These are phyloP conservation scores for Besnoitia besnoiti DNA, from an alignment of 169 alveolate genomes.

Conservation along the genomic window DNA sequence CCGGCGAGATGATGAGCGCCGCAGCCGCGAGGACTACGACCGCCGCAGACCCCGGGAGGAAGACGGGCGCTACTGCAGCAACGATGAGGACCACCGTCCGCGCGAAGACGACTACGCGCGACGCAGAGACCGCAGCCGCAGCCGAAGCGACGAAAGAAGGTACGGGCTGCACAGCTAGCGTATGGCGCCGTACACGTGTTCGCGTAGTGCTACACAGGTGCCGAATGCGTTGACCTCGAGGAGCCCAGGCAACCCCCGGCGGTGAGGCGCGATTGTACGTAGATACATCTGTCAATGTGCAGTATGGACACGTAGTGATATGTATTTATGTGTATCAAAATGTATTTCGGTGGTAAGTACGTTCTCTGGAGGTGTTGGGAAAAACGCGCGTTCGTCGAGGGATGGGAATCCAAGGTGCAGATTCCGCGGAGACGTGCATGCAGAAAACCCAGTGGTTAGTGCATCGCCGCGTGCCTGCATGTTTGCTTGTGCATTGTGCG, in stretches of 20 bases:
- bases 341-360: too few relatives aligned
- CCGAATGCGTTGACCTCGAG: too few relatives aligned
- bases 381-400: background rate
- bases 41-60: background rate
- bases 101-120: background rate
- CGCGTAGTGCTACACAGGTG: too few relatives aligned
- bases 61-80: background rate
- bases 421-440: too few relatives aligned
- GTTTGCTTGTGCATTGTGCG: too few relatives aligned
- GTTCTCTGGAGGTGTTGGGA: background rate
- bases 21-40: background rate
- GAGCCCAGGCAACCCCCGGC: too few relatives aligned
- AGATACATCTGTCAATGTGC: background rate
- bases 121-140: background rate
- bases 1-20: background rate
- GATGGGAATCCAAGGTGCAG: background rate
- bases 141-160: constrained; percentile 14
- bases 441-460: too few relatives aligned
- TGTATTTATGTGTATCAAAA: too few relatives aligned
- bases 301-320: background rate
- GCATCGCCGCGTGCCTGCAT: too few relatives aligned
- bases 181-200: too few relatives aligned
- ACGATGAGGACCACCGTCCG: background rate
- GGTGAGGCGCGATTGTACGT: too few relatives aligned
- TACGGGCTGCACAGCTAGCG: too few relatives aligned